phyloP scores from a whole-genome alignment of 2,329 filamentous ascomycete genomes.

The Aspergillus spinulosporus region DNA sequence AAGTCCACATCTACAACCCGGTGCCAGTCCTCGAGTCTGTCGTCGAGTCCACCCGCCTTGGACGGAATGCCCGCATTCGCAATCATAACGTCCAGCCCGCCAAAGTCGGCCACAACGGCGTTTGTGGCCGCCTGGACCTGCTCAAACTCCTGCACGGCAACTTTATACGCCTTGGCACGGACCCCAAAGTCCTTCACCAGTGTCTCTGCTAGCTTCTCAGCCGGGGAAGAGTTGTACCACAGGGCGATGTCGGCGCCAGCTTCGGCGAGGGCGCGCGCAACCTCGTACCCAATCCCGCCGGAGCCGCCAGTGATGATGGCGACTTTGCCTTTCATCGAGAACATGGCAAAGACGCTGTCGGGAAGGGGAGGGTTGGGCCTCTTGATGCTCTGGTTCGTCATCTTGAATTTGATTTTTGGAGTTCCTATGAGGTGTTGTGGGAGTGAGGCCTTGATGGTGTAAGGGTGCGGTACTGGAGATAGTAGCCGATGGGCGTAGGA shows the following conservation, averaged over 20 bases:
- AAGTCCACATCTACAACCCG: conserved; percentile 71
- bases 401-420: not conserved
- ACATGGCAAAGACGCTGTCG: conserved; percentile 44
- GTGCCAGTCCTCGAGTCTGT: conserved; percentile 63
- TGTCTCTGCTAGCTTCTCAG: not conserved
- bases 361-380: not conserved
- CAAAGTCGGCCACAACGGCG: conserved; percentile 64
- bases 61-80: conserved; percentile 77
- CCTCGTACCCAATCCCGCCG: conserved; percentile 66
- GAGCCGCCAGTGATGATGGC: conserved; percentile 70
- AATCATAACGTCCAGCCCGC: conserved; percentile 74
- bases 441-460: too few species aligned
- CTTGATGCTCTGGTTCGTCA: not conserved
- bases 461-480: too few species aligned
- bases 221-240: conserved; percentile 69
- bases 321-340: conserved; percentile 69
- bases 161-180: not conserved
- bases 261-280: conserved; percentile 66
- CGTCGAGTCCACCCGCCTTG: conserved; percentile 68
- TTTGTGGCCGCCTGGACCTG: not conserved
- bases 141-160: not conserved
- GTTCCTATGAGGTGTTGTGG: too few species aligned
- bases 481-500: too few species aligned
- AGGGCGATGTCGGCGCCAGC: conserved; percentile 71
- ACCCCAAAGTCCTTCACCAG: not conserved